phyloP scores from a whole-genome alignment of 345 rosid genomes.

The Pistacia vera region DNA sequence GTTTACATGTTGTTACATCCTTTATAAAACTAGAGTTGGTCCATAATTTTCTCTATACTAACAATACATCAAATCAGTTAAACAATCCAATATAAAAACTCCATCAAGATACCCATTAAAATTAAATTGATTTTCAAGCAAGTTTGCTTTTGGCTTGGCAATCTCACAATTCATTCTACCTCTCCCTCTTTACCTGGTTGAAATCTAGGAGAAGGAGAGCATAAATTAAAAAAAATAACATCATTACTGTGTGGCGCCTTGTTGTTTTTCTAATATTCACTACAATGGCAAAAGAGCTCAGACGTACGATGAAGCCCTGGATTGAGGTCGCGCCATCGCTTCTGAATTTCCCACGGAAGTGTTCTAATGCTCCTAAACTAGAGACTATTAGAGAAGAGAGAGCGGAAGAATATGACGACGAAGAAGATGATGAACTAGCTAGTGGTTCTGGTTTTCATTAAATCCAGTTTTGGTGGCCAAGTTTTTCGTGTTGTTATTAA shows the following conservation, averaged over 20 bases:
- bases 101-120: too few relatives aligned
- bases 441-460: neutral
- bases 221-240: too few relatives aligned
- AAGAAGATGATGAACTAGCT: neutral
- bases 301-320: constrained; percentile 27
- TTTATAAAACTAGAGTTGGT: neutral
- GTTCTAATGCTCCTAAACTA: constrained; percentile 33
- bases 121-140: too few relatives aligned
- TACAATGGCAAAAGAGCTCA: constrained; percentile 23
- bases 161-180: neutral
- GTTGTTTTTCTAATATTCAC: neutral
- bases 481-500: neutral
- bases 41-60: neutral
- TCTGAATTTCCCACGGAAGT: constrained; percentile 28
- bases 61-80: too few relatives aligned
- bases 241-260: too few relatives aligned
- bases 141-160: too few relatives aligned
- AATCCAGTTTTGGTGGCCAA: neutral
- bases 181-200: constrained; percentile 3
- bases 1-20: too few relatives aligned
- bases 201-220: constrained; percentile 11
- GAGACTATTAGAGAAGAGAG: constrained; percentile 51
- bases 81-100: too few relatives aligned
- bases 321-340: constrained; percentile 43
- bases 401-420: constrained; percentile 34